Evolutionary conservation across 371 early-diverging fungal genomes (phyloP).

Genomic region (Lichtheimia ramosa): DNA sequence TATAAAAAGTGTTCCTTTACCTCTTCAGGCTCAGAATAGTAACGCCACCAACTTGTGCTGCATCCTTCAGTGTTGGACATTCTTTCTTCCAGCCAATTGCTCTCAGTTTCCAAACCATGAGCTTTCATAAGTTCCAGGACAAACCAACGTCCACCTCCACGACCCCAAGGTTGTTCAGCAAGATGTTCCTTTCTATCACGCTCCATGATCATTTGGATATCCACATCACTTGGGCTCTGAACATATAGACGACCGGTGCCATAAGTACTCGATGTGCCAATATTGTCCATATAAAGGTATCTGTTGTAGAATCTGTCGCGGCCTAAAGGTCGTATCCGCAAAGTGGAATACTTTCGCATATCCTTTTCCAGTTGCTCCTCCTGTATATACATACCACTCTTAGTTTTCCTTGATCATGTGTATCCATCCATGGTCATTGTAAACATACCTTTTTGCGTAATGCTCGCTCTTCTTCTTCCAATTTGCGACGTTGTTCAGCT

Average conservation of each 20-base stretch:
- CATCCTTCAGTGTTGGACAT: slow-evolving; percentile 1
- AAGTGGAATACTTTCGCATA: slow-evolving; percentile 58
- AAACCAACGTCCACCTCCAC: slow-evolving; percentile 43
- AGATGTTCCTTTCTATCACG: slow-evolving; percentile 28
- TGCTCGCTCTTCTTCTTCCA: slow-evolving; percentile 52
- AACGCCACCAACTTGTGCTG: slow-evolving; percentile 41
- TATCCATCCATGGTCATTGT: neutral
- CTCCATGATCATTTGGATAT: slow-evolving; percentile 49
- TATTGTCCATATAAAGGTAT: slow-evolving; percentile 84
- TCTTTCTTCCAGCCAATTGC: slow-evolving; percentile 38
- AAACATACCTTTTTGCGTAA: slow-evolving; percentile 36
- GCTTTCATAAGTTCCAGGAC: slow-evolving; percentile 39
- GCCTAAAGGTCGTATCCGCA: slow-evolving; percentile 75
- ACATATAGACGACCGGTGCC: slow-evolving; percentile 69
- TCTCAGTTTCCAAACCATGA: slow-evolving; percentile 42
- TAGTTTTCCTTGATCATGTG: neutral
- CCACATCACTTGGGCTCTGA: slow-evolving; percentile 55
- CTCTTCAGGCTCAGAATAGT: slow-evolving; percentile 52
- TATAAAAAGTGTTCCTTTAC: slow-evolving; percentile 13
- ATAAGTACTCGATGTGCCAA: slow-evolving; percentile 58
- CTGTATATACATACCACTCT: slow-evolving; percentile 8
- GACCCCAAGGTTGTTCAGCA: slow-evolving; percentile 38
- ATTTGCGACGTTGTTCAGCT: slow-evolving; percentile 46
- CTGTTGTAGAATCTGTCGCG: slow-evolving; percentile 82
- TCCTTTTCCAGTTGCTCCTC: slow-evolving; percentile 69